Conservation (phyloP, 1,139 yeast species). For the Protomyces gravidus region DNA sequence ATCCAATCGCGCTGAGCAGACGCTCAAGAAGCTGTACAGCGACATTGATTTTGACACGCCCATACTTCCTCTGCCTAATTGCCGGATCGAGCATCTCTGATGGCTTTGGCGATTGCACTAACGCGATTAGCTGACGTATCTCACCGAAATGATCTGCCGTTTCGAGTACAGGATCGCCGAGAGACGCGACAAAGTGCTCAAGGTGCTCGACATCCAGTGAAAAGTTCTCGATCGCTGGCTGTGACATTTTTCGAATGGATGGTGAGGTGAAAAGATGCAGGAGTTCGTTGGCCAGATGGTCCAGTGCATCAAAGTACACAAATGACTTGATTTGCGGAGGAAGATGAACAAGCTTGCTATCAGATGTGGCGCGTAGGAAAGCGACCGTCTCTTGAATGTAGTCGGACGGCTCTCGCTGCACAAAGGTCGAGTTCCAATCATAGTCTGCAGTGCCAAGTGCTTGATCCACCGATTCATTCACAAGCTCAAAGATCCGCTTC, state of each 20-base stretch:
- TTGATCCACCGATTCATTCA: conserved; percentile 70
- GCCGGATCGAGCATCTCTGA: conserved; percentile 55
- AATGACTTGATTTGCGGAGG: conserved; percentile 75
- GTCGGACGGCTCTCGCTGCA: conserved; percentile 62
- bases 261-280: conserved; percentile 53
- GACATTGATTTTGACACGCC: conserved; percentile 57
- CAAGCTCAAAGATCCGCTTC: conserved; percentile 58
- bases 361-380: conserved; percentile 78
- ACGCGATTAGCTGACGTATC: conserved; percentile 58
- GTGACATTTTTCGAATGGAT: conserved; percentile 40
- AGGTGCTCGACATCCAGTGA: conserved; percentile 59
- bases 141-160: conserved; percentile 50
- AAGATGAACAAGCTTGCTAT: conserved; percentile 76
- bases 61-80: conserved; percentile 56
- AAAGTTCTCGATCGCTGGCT: conserved; percentile 56
- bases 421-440: conserved; percentile 56
- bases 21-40: conserved; percentile 53
- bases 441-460: conserved; percentile 81
- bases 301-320: conserved; percentile 79
- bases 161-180: conserved; percentile 40
- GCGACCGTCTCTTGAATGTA: conserved; percentile 82
- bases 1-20: conserved; percentile 33
- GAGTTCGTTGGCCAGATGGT: conserved; percentile 71
- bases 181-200: conserved; percentile 49
- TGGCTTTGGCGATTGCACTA: conserved; percentile 50